Conservation (phyloP, 345 rosid species). For the Corchorus olitorius region DNA sequence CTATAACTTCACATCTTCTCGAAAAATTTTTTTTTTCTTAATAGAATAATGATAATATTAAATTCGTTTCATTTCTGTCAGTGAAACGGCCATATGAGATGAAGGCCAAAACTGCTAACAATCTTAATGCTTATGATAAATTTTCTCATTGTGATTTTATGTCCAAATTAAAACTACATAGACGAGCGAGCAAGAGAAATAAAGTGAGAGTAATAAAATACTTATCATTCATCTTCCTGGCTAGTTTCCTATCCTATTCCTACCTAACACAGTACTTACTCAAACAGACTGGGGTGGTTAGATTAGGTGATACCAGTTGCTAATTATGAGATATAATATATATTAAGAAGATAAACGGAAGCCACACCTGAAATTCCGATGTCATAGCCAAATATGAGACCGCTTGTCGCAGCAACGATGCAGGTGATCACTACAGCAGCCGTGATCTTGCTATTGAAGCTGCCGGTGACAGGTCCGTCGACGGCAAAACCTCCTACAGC, state of each 20-base stretch:
- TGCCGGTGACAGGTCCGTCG: slow-evolving; percentile 26
- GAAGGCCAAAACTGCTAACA: no score
- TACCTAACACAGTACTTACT: no score
- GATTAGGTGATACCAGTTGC: not conserved
- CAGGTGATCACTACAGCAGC: slow-evolving; percentile 64
- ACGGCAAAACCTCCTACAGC: slow-evolving; percentile 48
- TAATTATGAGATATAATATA: not conserved
- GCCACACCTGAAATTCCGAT: slow-evolving; percentile 76
- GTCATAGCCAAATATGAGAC: slow-evolving; percentile 86
- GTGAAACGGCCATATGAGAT: not conserved
- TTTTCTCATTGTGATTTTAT: no score
- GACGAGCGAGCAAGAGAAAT: no score
- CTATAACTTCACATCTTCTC: no score
- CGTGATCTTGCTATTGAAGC: slow-evolving; percentile 48
- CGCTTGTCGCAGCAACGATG: slow-evolving; percentile 79
- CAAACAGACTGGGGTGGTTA: no score
- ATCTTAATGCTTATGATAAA: no score
- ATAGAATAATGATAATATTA: no score
- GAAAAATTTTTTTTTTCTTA: no score
- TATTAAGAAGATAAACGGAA: not conserved
- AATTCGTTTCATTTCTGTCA: no score
- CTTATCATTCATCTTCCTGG: no score
- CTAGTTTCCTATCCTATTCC: no score
- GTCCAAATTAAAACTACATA: not conserved
- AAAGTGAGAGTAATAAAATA: not conserved